Percentiles rank a stretch among this genome's conserved stretches.
Conservation (phyloP, 2,329 filamentous ascomycete genomes). For the Phyllosticta citriasiana region DNA sequence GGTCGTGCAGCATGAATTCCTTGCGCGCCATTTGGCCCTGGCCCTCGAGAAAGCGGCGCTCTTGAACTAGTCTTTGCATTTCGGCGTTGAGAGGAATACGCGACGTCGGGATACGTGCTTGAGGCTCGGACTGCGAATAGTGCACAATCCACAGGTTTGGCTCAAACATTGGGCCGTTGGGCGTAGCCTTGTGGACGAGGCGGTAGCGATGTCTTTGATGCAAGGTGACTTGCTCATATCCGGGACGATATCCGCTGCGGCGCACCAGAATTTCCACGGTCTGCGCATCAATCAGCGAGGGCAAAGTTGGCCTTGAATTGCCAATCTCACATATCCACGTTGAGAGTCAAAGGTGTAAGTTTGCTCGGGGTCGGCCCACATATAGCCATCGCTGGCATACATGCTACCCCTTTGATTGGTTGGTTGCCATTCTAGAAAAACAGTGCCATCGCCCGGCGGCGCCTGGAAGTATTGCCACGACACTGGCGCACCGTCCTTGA, state of each 20-base stretch:
- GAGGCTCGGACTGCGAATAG: slow-evolving; percentile 68
- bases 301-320: not conserved
- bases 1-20: slow-evolving; percentile 89
- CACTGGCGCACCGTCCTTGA: slow-evolving; percentile 76
- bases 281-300: slow-evolving; percentile 35
- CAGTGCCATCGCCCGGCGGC: slow-evolving; percentile 63
- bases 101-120: slow-evolving; percentile 60
- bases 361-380: slow-evolving; percentile 78
- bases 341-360: slow-evolving; percentile 61
- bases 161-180: slow-evolving; percentile 58
- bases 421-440: slow-evolving; percentile 85
- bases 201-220: slow-evolving; percentile 82
- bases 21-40: slow-evolving; percentile 74
- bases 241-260: slow-evolving; percentile 67
- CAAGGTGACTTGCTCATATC: slow-evolving; percentile 59
- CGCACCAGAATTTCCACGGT: slow-evolving; percentile 83
- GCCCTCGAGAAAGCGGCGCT: slow-evolving; percentile 52
- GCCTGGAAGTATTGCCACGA: slow-evolving; percentile 86
- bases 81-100: slow-evolving; percentile 53
- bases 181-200: slow-evolving; percentile 62
- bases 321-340: slow-evolving; percentile 48
- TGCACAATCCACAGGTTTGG: slow-evolving; percentile 84
- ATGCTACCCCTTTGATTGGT: slow-evolving; percentile 54
- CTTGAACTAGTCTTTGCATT: slow-evolving; percentile 50
- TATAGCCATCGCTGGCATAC: slow-evolving; percentile 83